Base-by-base conservation (phyloP, 768 basidiomycete genomes). In the Leccinum imitatum region DNA sequence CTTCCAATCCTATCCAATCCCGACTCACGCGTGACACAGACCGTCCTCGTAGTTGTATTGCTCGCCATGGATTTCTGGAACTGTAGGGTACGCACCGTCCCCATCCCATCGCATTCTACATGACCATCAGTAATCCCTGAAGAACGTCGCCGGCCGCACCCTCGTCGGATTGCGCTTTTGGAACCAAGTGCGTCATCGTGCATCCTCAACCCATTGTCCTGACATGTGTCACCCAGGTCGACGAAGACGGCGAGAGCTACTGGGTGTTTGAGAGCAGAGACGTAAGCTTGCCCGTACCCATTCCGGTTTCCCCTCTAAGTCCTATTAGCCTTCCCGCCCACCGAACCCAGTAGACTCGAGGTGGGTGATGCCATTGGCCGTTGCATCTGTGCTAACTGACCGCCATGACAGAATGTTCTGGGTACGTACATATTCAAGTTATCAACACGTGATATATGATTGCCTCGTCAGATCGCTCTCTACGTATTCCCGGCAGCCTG, bases 51-150 rank as follows among this genome's bases (percentile, higher is more conserved):
- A 0, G 97, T 98, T 21, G 87, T 98, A 2, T 79, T 99, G 15
- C 84, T 99, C 25, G 91, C 95, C 0, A 90, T 96, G 85, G 97
- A 99, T 76, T 99, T 99, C 74, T 99, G 96, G 97, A 98, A 96
- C 67, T 94, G 93, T 65, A 80, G 95, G 72, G 93, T 94, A 69
- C 61, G 84, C 60, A 30, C 51, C 39, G 9, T 57, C 21, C 52
- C 52, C 13, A 10, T 14, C 53, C 7, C 6, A 2, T 25, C 37
- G n/a, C n/a, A 27, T 11, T 39, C 56, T 53, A n/a, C 57, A 21
- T 59, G 53, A 27, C 48, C 31, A 25, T 59, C n/a, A 61, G 19
- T 25, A 35, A 46, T 44, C 46, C 58, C 53, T 25, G 52, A 66
- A 95, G 90, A 99, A 99, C 68, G 94, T 99, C 14, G 85, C 95